Evolutionary conservation across 106 monocot genomes (phyloP), one percentile per base, ranked within the genome.

Genomic region (Hemerocallis citrina): DNA sequence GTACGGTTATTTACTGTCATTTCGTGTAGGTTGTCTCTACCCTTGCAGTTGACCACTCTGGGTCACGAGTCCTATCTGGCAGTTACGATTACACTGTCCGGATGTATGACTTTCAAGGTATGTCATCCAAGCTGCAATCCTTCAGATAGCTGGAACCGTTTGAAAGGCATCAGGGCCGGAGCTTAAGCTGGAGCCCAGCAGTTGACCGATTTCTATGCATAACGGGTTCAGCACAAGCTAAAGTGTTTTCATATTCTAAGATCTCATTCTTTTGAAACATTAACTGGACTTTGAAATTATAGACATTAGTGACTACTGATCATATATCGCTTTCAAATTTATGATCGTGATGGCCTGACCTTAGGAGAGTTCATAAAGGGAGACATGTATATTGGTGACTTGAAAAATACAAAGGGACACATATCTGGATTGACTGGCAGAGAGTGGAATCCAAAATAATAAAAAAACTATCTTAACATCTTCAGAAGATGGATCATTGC

Each of bases 21-120:
- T 66, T 36, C 30, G 71, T 64, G 28, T 68, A 98, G 96, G 88
- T 92, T 75, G 82, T 98, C 44, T 81, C 96, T 17, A 77, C 91
- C 24, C 79, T 98, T 52, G 96, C 96, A 33, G 73, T 98, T 64
- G 96, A 98, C 68, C 91, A 98, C 69, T 90, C 96, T 32, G 92
- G 96, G 71, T 98, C 96, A 48, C 79, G 96, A 80, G 91, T 98
- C 14, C 74, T 98, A 61, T 77, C 96, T 61, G 96, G 96, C 32
- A 92, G 96, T 52, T 98, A 87, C 69, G 96, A 98, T 68, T 98
- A 98, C 55, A 92, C 81, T 11, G 85, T 98, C 45, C 81, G 96
- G 20, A 92, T 98, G 92, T 98, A 91, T 71, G 96, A 98, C 49
- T 98, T 98, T 48, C 91, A 98, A 79, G 96, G 96, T 38, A 98